These are phyloP conservation scores for Trichophyton equinum DNA, from an alignment of 2,329 filamentous ascomycete species.

Conservation along the genomic window DNA sequence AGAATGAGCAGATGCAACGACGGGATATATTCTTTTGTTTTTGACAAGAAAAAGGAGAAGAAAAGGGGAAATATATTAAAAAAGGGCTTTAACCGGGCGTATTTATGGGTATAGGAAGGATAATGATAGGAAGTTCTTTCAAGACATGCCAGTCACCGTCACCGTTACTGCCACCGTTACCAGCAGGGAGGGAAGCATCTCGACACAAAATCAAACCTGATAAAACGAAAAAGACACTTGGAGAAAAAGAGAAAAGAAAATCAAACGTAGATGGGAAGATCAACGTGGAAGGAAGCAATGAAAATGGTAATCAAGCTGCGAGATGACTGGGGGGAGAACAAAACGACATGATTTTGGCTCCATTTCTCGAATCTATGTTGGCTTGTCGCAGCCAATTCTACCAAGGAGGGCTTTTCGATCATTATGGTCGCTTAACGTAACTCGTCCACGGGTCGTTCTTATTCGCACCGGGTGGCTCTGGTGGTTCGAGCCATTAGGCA, in stretches of 20 bases:
- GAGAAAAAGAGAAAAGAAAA: background rate
- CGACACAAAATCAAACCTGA: constrained; percentile 1
- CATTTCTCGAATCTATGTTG: constrained; percentile 7
- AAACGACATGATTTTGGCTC: background rate
- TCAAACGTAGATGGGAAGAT: background rate
- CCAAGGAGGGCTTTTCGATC: constrained; percentile 26
- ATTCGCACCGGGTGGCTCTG: constrained; percentile 15
- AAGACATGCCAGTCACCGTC: constrained; percentile 3
- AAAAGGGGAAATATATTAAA: background rate
- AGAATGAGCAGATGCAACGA: background rate
- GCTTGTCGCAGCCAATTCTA: constrained; percentile 24
- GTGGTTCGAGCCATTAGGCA: constrained; percentile 22
- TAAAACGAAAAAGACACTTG: background rate
- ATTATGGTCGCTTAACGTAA: constrained; percentile 29
- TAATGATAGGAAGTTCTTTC: constrained; percentile 2
- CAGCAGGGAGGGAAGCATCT: constrained; percentile 4
- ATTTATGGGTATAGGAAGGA: constrained; percentile 5
- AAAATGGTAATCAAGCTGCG: background rate
- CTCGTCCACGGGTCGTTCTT: constrained; percentile 27
- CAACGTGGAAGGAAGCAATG: background rate
- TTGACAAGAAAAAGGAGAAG: background rate
- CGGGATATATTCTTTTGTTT: background rate
- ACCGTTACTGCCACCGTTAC: background rate
- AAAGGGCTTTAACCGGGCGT: background rate
- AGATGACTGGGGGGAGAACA: background rate